These are phyloP conservation scores for Striga asiatica DNA, from an alignment of 257 asterid genomes.

Conservation along the genomic window DNA sequence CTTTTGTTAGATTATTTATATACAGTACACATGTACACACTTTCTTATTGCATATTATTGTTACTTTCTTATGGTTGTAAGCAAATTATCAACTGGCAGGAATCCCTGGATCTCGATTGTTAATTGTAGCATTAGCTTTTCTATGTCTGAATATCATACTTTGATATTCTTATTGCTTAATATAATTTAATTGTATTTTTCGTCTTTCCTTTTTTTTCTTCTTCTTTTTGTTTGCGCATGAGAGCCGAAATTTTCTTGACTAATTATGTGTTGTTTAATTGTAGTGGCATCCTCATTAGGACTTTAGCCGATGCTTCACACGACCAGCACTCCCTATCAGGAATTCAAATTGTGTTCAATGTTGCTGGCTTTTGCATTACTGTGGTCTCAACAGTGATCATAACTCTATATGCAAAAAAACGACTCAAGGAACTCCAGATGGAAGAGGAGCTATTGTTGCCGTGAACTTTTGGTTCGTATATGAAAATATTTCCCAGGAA, in stretches of 20 bases:
- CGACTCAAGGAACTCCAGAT: constrained; percentile 56
- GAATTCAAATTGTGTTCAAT: constrained; percentile 43
- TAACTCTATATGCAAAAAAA: constrained; percentile 57
- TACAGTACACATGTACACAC: background rate
- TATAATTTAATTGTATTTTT: background rate
- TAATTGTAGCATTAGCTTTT: too few relatives aligned
- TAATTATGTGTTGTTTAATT: constrained; percentile 6
- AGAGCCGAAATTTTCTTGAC: background rate
- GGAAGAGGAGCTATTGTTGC: constrained; percentile 53
- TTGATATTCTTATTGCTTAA: background rate
- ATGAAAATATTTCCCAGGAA: background rate
- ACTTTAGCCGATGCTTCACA: constrained; percentile 72
- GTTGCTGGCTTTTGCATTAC: constrained; percentile 50
- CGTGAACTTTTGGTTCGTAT: constrained; percentile 31
- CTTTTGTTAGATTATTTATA: background rate
- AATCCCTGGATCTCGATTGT: too few relatives aligned
- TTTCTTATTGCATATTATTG: background rate
- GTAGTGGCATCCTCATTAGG: constrained; percentile 68
- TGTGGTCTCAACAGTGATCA: constrained; percentile 44
- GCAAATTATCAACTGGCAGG: too few relatives aligned
- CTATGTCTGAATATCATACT: too few relatives aligned
- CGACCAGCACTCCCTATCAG: constrained; percentile 35
- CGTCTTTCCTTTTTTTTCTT: background rate
- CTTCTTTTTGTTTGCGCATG: background rate
- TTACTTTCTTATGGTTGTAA: background rate